Evolutionary conservation across 2,329 filamentous ascomycete species (phyloP), one percentile per base, ranked within the genome.

Genomic region (Sclerotiophoma versabilis): DNA sequence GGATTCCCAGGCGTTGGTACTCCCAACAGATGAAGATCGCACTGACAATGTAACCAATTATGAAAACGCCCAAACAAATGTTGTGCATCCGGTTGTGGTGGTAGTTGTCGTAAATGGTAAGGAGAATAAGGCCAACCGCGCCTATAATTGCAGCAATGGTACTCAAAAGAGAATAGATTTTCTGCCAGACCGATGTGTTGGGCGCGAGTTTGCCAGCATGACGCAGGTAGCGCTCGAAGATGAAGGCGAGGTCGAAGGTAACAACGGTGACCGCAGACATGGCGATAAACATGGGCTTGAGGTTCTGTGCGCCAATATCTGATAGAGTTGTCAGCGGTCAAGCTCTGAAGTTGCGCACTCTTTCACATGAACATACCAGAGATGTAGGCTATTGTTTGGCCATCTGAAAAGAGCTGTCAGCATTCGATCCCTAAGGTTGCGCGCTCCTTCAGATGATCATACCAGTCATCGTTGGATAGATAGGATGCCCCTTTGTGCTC

Each of bases 11-110:
- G 2, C 91, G 87, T 68, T 95, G 89, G 74, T 96, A 97, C 74
- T 97, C 92, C 79, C 86, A 87, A 79, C 93, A 97, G 62, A 93
- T 89, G 75, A 93, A 93, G 63, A 97, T 83, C 50, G 93, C 93
- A 4, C 88, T 91, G 49, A 96, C 71, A 48, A 97, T 80, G 74
- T 96, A 98, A 27, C 92, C 95, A 12, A 76, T 86, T 44, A 97
- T 91, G 75, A 99, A 99, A 45, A 97, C 76, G 1, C 84, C 76
- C 29, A 99, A 78, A 76, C 96, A 96, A 2, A 86, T 79, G 67
- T 91, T 81, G 72, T 99, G 95, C 53, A 90, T 72, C 1, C 64
- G 75, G 1, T 81, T 81, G 72, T 96, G 85, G 49, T 80, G 78
- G n/a, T 82, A 75, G 0, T 91, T 95, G 75, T 98, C 92, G 74